Evolutionary conservation across 1,284 basidiomycete species (phyloP).

Genomic region (Phellinidium pouzarii): DNA sequence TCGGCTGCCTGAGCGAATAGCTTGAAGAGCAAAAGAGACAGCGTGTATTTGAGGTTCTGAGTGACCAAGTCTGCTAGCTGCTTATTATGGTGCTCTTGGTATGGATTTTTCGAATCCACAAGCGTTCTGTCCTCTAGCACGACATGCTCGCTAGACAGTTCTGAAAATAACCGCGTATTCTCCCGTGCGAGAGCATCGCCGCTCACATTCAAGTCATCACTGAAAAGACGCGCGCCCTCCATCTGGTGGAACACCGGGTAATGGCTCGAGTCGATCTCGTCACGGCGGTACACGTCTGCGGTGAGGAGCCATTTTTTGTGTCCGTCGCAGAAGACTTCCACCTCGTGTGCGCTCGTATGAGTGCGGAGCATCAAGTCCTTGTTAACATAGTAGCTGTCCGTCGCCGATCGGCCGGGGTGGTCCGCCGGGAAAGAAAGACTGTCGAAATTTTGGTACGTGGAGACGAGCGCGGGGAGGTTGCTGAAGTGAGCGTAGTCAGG

Average conservation of each 20-base stretch:
- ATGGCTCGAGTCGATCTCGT: conserved; percentile 96
- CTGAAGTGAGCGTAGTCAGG: conserved; percentile 57
- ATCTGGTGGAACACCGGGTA: conserved; percentile 99
- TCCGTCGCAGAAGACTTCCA: conserved; percentile 79
- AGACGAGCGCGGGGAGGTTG: conserved; percentile 62
- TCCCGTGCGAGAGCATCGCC: conserved; percentile 31
- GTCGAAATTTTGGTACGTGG: conserved; percentile 93
- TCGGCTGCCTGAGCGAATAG: conserved; percentile 66
- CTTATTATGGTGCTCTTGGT: conserved; percentile 73
- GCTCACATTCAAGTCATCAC: conserved; percentile 43
- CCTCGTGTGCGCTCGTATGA: conserved; percentile 96
- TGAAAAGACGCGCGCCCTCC: conserved; percentile 87
- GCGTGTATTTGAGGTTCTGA: conserved; percentile 83
- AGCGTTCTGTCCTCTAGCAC: conserved; percentile 83
- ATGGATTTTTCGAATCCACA: conserved; percentile 71
- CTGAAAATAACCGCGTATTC: conserved; percentile 51
- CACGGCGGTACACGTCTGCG: conserved; percentile 97
- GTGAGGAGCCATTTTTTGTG: conserved; percentile 85
- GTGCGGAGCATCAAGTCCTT: conserved; percentile 87
- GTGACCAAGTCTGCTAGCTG: conserved; percentile 66
- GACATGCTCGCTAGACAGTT: conserved; percentile 67
- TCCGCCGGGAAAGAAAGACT: conserved; percentile 90
- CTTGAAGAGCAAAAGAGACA: conserved; percentile 83
- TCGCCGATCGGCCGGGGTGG: conserved; percentile 86
- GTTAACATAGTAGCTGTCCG: conserved; percentile 97